Evolutionary conservation across 2,329 filamentous ascomycete genomes (phyloP).

Genomic region (Curvularia lunata): DNA sequence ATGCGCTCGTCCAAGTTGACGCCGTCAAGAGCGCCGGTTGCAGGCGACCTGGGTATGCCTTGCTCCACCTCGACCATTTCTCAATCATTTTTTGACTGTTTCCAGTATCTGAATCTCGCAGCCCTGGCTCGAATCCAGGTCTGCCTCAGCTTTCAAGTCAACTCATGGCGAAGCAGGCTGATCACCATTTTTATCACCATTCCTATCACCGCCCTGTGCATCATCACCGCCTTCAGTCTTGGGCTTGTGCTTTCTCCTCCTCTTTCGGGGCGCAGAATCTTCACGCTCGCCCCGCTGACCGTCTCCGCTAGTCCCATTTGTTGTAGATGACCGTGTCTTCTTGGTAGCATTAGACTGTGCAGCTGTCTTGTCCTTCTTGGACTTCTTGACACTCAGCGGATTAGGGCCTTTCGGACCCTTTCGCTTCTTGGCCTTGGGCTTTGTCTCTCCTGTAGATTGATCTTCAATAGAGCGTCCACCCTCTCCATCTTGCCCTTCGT

Average conservation of each 20-base stretch:
- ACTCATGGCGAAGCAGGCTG: constrained; percentile 32
- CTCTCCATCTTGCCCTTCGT: constrained; percentile 53
- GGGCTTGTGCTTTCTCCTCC: constrained; percentile 50
- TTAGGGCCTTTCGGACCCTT: constrained; percentile 73
- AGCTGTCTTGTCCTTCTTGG: constrained; percentile 58
- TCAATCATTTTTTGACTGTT: constrained; percentile 1
- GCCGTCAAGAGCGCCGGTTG: not conserved
- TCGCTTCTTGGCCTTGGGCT: constrained; percentile 57
- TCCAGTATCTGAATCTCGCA: constrained; percentile 21
- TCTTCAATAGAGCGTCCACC: constrained; percentile 27
- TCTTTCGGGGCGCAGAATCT: constrained; percentile 43
- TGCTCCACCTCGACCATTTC: not conserved
- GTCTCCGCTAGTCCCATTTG: constrained; percentile 19
- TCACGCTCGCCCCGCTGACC: constrained; percentile 23
- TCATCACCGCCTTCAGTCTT: constrained; percentile 35
- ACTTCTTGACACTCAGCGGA: constrained; percentile 72
- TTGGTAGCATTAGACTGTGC: constrained; percentile 20
- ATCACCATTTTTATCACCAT: constrained; percentile 6
- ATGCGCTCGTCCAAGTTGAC: not conserved
- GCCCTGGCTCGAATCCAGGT: not conserved
- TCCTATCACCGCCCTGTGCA: too few relatives aligned
- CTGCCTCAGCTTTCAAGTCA: not conserved
- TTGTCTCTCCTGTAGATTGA: constrained; percentile 27
- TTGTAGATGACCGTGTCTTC: constrained; percentile 19
- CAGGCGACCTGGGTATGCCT: constrained; percentile 4